These are phyloP conservation scores for Zygosaccharomyces bailii DNA, from an alignment of 805 yeast genomes.

Conservation along the genomic window DNA sequence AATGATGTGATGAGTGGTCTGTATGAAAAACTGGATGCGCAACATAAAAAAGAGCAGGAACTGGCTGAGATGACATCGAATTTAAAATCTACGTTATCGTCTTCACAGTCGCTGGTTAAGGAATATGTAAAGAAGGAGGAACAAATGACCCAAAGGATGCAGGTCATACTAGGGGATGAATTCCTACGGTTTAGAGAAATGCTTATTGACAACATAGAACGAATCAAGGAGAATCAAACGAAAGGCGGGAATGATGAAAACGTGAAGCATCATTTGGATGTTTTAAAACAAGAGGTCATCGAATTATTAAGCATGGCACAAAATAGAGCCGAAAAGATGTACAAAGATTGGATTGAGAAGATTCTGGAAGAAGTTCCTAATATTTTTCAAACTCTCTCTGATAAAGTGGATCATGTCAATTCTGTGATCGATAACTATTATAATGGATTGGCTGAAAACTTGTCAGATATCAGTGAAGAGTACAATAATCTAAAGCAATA, in stretches of 20 bases:
- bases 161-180: conserved; percentile 25
- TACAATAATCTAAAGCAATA: conserved; percentile 32
- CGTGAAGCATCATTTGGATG: conserved; percentile 20
- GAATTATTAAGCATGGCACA: conserved; percentile 19
- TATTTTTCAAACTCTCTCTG: conserved; percentile 19
- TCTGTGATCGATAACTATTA: conserved; percentile 19
- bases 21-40: conserved; percentile 28
- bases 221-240: conserved; percentile 13
- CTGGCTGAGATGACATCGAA: conserved; percentile 24
- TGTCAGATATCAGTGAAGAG: conserved; percentile 34
- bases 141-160: conserved; percentile 21
- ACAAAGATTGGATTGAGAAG: conserved; percentile 24
- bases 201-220: conserved; percentile 18
- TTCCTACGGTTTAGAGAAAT: conserved; percentile 19
- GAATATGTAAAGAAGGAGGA: conserved; percentile 24
- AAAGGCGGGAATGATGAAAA: conserved; percentile 7
- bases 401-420: conserved; percentile 22
- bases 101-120: conserved; percentile 23
- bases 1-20: conserved; percentile 25
- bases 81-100: conserved; percentile 19
- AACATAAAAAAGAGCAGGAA: conserved; percentile 28
- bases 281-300: conserved; percentile 21
- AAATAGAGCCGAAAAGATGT: conserved; percentile 22
- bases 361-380: conserved; percentile 26
- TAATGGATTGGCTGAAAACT: conserved; percentile 23